These are phyloP conservation scores for Scedosporium aurantiacum DNA, from an alignment of 2,329 filamentous ascomycete species.

Conservation along the genomic window DNA sequence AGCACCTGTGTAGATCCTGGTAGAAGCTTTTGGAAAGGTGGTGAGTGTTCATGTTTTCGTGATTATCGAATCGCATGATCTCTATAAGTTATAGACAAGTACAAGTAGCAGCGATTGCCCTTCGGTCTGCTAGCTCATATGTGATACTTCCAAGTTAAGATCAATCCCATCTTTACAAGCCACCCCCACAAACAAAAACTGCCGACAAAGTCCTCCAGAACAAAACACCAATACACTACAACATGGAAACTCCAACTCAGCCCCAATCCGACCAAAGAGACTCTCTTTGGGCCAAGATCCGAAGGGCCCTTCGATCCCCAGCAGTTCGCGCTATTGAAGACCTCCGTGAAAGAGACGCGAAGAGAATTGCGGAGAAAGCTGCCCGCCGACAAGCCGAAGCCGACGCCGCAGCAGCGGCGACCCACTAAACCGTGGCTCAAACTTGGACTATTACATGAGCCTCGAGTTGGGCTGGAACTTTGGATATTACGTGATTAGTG, in stretches of 20 bases:
- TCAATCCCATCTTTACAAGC: too few relatives aligned
- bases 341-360: not conserved
- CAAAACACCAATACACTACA: not conserved
- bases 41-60: not conserved
- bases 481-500: too few relatives aligned
- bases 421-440: too few relatives aligned
- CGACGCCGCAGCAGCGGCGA: not conserved
- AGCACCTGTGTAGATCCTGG: not conserved
- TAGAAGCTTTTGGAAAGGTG: not conserved
- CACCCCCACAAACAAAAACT: too few relatives aligned
- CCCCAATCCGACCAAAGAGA: not conserved
- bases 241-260: not conserved
- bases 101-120: too few relatives aligned
- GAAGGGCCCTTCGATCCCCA: not conserved
- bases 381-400: not conserved
- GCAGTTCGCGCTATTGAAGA: not conserved
- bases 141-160: too few relatives aligned
- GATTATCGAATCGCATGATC: not conserved
- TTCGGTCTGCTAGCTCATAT: too few relatives aligned
- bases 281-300: not conserved
- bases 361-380: not conserved
- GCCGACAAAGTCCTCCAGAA: not conserved
- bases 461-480: too few relatives aligned
- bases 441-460: too few relatives aligned
- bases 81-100: too few relatives aligned